These are phyloP conservation scores for Talaromyces wortmannii DNA, from an alignment of 495 filamentous ascomycete genomes.

Conservation along the genomic window DNA sequence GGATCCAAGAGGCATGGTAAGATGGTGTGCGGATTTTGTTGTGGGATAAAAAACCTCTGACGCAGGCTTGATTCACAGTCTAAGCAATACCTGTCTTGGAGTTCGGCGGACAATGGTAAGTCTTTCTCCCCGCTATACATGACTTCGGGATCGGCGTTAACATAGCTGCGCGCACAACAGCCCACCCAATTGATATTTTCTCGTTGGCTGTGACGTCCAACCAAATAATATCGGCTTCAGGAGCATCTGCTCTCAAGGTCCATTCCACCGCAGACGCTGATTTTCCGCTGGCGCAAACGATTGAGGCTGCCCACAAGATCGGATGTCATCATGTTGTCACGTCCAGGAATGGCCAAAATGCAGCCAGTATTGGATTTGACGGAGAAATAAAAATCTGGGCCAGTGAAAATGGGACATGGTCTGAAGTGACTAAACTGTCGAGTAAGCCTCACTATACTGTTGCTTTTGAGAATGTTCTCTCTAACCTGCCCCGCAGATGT, in stretches of 20 bases:
- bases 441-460: conserved; percentile 21
- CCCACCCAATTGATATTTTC: conserved; percentile 86
- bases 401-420: conserved; percentile 46
- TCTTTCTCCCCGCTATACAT: neutral
- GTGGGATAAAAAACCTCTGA: neutral
- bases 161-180: conserved; percentile 28
- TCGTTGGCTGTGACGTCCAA: conserved; percentile 74
- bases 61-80: conserved; percentile 49
- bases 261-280: conserved; percentile 62
- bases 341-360: conserved; percentile 58
- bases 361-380: conserved; percentile 79
- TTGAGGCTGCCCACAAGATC: conserved; percentile 69
- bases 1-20: conserved; percentile 2
- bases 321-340: conserved; percentile 84
- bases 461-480: neutral
- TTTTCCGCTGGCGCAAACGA: conserved; percentile 69
- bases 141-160: neutral
- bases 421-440: conserved; percentile 39
- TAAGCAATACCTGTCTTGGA: conserved; percentile 92
- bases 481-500: conserved; percentile 4
- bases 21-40: neutral
- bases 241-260: conserved; percentile 70
- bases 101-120: conserved; percentile 81
- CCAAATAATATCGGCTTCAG: conserved; percentile 73
- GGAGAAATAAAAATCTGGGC: conserved; percentile 81